Base-by-base conservation (phyloP, 1,139 yeast genomes). In the Sugiyamaella paludigena region DNA sequence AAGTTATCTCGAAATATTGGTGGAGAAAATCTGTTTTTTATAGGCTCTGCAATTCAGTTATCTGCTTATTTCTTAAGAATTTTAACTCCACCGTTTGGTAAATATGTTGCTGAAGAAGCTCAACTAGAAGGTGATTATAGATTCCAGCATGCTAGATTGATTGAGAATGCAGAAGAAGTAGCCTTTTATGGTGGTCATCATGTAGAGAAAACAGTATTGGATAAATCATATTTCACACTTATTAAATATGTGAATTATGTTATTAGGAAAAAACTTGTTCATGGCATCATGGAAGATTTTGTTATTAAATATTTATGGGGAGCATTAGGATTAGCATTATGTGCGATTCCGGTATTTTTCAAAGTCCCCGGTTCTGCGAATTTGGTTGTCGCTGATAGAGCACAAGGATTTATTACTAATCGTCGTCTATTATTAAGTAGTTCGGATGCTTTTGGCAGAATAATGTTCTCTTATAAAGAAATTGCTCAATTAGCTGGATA, bases 231-330 rank as follows among this genome's bases (percentile, higher is more conserved):
- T 67, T 89, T 88, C 66, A 84, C 86, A 52, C 73, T 89, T 57
- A 95, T 87, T 57, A 75, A 84, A 55, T 92, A 89, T 68, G 77
- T 84, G 55, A 82, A 86, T 61, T 78, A 83, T 69, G 94, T 87
- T 60, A 78, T 87, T 55, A 80, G 89, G 71, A 82, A 87, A 79
- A 69, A 95, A 79, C 70, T 82, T 77, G 65, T 89, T 85, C 38
- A 91, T 84, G 65, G 87, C 80, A 49, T 69, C 43, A 52, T 67
- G 53, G 75, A 71, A 52, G 74, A 70, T 50, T 91, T 89, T 62
- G 83, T 88, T 54, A 92, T 91, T 53, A 91, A 91, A 66, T 91
- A 91, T 67, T 80, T 89, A 49, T 86, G 97, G 94, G 97, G 98
- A 53, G 97, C 96, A 2, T 87, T 94, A 40, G 97, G 98, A 6